Conservation (phyloP, 208 protist species). For the Leptomonas seymouri region DNA sequence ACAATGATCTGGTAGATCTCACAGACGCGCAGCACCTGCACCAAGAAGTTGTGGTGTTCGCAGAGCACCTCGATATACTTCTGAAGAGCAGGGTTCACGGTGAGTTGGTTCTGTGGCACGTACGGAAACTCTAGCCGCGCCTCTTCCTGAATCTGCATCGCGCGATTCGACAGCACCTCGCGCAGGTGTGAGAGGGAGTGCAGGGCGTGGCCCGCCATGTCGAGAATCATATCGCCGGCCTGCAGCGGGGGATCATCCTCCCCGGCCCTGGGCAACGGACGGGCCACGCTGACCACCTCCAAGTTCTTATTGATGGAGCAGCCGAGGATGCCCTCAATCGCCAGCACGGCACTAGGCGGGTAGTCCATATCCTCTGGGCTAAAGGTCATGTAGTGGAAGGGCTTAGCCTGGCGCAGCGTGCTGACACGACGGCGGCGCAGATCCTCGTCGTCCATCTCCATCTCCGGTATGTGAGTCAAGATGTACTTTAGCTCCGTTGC, state of each 20-base stretch:
- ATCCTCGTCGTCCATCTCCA: constrained; percentile 35
- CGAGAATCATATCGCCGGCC: constrained; percentile 89
- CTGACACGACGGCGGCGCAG: constrained; percentile 51
- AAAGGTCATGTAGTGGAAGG: constrained; percentile 92
- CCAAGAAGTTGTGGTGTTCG: constrained; percentile 90
- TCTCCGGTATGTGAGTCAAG: constrained; percentile 30
- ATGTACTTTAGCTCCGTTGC: constrained; percentile 50
- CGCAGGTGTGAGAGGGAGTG: constrained; percentile 87
- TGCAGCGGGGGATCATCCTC: constrained; percentile 81
- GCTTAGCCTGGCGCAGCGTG: constrained; percentile 62
- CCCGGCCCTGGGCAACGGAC: constrained; percentile 67
- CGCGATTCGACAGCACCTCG: constrained; percentile 76
- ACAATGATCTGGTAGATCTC: constrained; percentile 91
- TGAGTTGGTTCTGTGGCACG: constrained; percentile 58
- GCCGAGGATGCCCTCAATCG: constrained; percentile 82
- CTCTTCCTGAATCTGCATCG: constrained; percentile 86
- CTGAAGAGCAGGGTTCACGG: constrained; percentile 78
- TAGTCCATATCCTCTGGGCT: constrained; percentile 86
- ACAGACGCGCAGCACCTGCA: constrained; percentile 86
- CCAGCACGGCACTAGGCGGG: constrained; percentile 67
- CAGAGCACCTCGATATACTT: constrained; percentile 87
- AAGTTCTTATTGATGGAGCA: constrained; percentile 90
- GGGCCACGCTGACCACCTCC: constrained; percentile 78
- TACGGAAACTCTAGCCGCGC: constrained; percentile 74
- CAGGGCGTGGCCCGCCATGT: constrained; percentile 78